Conservation (phyloP, 2,329 filamentous ascomycete species). For the Cadophora malorum region DNA sequence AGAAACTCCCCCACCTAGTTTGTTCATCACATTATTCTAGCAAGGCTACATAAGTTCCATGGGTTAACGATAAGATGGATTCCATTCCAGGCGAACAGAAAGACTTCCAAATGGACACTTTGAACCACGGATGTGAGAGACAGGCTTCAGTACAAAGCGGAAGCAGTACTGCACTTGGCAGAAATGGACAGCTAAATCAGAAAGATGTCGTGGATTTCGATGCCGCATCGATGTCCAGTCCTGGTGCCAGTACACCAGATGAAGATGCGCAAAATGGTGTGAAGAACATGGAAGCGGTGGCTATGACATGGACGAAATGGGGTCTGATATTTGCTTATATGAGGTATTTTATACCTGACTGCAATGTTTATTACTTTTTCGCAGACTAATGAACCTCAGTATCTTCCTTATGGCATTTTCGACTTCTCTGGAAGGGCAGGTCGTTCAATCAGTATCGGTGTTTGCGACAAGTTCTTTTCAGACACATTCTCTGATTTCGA, state of each 20-base stretch:
- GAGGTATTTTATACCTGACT: slow-evolving; percentile 21
- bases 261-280: slow-evolving; percentile 34
- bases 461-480: slow-evolving; percentile 54
- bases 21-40: too few species aligned
- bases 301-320: slow-evolving; percentile 38
- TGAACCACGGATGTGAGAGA: background rate
- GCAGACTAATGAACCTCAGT: slow-evolving; percentile 36
- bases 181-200: background rate
- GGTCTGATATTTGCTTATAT: slow-evolving; percentile 36
- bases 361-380: too few species aligned
- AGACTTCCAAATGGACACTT: background rate
- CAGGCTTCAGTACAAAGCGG: background rate
- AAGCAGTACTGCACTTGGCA: background rate
- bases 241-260: slow-evolving; percentile 7
- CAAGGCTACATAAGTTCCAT: too few species aligned
- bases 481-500: slow-evolving; percentile 54
- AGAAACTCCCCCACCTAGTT: too few species aligned
- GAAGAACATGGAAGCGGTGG: slow-evolving; percentile 36
- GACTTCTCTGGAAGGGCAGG: slow-evolving; percentile 53
- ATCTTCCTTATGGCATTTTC: slow-evolving; percentile 56
- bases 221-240: slow-evolving; percentile 5
- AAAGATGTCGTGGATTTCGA: slow-evolving; percentile 13
- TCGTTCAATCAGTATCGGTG: slow-evolving; percentile 49
- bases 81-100: background rate
- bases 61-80: background rate